Conservation (phyloP, 2,329 filamentous ascomycete genomes). For the Xylaria sp. region DNA sequence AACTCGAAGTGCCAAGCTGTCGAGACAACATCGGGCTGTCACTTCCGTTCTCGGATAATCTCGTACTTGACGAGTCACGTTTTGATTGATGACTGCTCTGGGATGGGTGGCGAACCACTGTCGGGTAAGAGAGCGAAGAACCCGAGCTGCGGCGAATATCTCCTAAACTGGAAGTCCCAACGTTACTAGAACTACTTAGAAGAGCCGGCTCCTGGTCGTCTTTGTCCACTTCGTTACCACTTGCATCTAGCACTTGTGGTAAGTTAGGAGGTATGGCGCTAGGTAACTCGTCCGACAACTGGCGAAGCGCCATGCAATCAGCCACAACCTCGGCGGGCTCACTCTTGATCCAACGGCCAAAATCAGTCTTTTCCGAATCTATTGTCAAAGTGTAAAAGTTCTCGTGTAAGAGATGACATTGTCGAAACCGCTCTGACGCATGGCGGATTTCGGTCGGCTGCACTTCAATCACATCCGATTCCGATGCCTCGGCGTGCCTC, state of each 20-base stretch:
- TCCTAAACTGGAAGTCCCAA: slow-evolving; percentile 45
- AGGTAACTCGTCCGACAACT: slow-evolving; percentile 44
- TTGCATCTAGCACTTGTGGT: slow-evolving; percentile 39
- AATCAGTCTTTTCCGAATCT: slow-evolving; percentile 81
- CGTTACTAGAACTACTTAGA: slow-evolving; percentile 53
- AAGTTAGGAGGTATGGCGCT: slow-evolving; percentile 40
- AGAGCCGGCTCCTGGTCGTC: slow-evolving; percentile 54
- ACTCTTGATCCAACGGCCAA: slow-evolving; percentile 81
- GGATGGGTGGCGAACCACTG: slow-evolving; percentile 58
- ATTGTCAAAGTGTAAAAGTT: slow-evolving; percentile 85
- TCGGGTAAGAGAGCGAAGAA: slow-evolving; percentile 59
- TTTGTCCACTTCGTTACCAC: slow-evolving; percentile 49
- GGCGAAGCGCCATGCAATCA: slow-evolving; percentile 78
- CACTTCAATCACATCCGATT: slow-evolving; percentile 79
- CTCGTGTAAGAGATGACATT: slow-evolving; percentile 80
- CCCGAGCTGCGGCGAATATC: slow-evolving; percentile 66
- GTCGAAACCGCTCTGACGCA: slow-evolving; percentile 78
- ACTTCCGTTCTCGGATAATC: slow-evolving; percentile 53
- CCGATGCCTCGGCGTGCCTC: slow-evolving; percentile 75
- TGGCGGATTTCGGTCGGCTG: slow-evolving; percentile 81
- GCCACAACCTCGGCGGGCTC: slow-evolving; percentile 84
- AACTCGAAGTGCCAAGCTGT: slow-evolving; percentile 58
- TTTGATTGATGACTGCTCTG: slow-evolving; percentile 64
- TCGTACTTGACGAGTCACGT: slow-evolving; percentile 58
- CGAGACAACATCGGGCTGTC: slow-evolving; percentile 75